phyloP scores from a whole-genome alignment of 768 basidiomycete species.

The Rubroboletus satanas region DNA sequence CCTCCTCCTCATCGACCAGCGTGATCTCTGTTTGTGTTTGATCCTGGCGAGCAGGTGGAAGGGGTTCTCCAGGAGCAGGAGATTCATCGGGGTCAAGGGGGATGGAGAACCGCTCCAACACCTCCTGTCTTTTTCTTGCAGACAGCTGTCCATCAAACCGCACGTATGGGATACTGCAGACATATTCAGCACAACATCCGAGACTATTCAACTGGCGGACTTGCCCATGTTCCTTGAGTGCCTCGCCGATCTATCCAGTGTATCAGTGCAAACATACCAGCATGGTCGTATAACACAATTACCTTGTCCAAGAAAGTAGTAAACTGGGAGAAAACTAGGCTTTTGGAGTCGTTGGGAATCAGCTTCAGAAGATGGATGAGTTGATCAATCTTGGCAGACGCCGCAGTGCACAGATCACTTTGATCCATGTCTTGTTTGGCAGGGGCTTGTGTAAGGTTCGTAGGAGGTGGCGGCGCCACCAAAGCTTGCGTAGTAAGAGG shows the following conservation, averaged over 20 bases:
- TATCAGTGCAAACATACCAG: neutral
- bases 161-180: conserved; percentile 62
- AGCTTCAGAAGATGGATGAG: conserved; percentile 67
- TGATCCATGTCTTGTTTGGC: conserved; percentile 40
- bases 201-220: conserved; percentile 9
- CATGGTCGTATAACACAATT: neutral
- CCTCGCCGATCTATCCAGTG: conserved; percentile 58
- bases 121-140: conserved; percentile 73
- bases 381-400: conserved; percentile 86
- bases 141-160: conserved; percentile 87
- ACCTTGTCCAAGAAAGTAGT: conserved; percentile 83
- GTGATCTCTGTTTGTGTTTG: conserved; percentile 4
- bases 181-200: conserved; percentile 1
- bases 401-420: conserved; percentile 42
- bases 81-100: conserved; percentile 45
- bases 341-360: conserved; percentile 69
- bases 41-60: conserved; percentile 7
- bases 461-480: conserved; percentile 59
- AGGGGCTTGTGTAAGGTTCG: conserved; percentile 63
- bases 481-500: conserved; percentile 51
- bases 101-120: conserved; percentile 69
- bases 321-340: conserved; percentile 87
- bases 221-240: conserved; percentile 62
- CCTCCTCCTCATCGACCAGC: conserved; percentile 9
- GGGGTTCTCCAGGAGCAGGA: conserved; percentile 14